A percentile compares a stretch with the other conserved stretches of the same genome.
phyloP scores from a whole-genome alignment of 768 basidiomycete genomes.

The Mycena galopus region DNA sequence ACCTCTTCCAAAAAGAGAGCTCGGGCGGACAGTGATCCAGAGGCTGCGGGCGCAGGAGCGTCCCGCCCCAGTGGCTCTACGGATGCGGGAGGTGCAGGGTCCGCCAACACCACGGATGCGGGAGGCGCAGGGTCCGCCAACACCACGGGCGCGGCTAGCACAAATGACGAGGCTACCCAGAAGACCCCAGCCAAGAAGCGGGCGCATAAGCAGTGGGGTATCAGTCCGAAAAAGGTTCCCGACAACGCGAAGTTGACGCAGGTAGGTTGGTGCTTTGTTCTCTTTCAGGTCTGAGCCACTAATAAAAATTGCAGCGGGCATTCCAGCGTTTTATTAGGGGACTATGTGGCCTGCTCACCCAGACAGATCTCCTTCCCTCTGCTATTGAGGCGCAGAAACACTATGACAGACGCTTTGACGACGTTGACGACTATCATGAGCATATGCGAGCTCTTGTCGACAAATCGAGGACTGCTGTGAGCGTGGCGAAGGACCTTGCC shows the following conservation, averaged over 20 bases:
- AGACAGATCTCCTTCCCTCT: not conserved
- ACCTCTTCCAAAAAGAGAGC: too few relatives aligned
- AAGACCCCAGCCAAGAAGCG: conserved; percentile 2
- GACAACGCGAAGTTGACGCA: conserved; percentile 7
- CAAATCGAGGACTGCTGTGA: conserved; percentile 1
- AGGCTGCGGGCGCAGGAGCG: too few relatives aligned
- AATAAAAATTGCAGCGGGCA: conserved; percentile 12
- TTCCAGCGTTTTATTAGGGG: conserved; percentile 12
- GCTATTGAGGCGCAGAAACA: not conserved
- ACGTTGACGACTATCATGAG: not conserved
- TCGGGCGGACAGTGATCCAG: too few relatives aligned
- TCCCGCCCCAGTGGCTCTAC: too few relatives aligned
- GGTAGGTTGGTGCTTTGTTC: not conserved
- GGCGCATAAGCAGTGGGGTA: not conserved
- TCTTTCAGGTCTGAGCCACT: not conserved
- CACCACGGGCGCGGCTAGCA: too few relatives aligned
- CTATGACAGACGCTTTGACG: conserved; percentile 18
- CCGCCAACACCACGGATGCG: too few relatives aligned
- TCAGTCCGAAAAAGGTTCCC: conserved; percentile 12
- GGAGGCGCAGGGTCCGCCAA: too few relatives aligned
- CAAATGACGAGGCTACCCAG: too few relatives aligned
- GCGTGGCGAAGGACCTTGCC: not conserved
- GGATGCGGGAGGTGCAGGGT: too few relatives aligned
- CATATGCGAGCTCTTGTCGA: not conserved
- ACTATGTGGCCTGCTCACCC: conserved; percentile 7